Evolutionary conservation across 352 stramenopile species (phyloP).

Genomic region (Globisporangium paddicum): DNA sequence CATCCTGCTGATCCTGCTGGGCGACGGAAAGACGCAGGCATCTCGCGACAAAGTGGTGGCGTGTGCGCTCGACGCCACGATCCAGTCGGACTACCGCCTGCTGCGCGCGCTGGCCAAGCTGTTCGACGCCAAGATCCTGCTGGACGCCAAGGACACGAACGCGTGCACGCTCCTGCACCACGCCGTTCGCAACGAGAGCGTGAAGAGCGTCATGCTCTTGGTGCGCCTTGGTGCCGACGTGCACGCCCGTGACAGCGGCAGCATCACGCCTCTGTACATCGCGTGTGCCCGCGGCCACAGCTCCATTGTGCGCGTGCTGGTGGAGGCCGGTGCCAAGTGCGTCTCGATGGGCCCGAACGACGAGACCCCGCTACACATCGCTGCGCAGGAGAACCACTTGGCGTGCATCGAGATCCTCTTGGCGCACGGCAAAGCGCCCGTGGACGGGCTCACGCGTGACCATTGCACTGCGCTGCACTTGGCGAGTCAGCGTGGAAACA

Average conservation of each 20-base stretch:
- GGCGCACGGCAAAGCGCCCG: constrained; percentile 29
- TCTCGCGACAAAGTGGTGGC: constrained; percentile 27
- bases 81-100: constrained; percentile 40
- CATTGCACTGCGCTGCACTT: constrained; percentile 71
- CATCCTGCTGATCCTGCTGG: constrained; percentile 43
- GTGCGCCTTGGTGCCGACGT: constrained; percentile 62
- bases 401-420: constrained; percentile 63
- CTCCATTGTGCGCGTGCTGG: constrained; percentile 49
- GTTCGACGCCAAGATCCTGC: constrained; percentile 37
- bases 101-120: constrained; percentile 48
- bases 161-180: constrained; percentile 61
- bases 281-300: constrained; percentile 64
- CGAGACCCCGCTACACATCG: constrained; percentile 75
- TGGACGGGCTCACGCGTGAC: constrained; percentile 58
- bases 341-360: constrained; percentile 56
- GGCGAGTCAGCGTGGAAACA: constrained; percentile 76
- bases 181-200: constrained; percentile 44
- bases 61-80: constrained; percentile 48
- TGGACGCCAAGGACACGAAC: constrained; percentile 35
- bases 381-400: constrained; percentile 78
- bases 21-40: constrained; percentile 31
- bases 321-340: constrained; percentile 53
- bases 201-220: constrained; percentile 53
- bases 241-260: constrained; percentile 47
- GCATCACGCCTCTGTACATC: constrained; percentile 75